Evolutionary conservation across 176 grass and related monocot species (phyloP).

Genomic region (Eleusine indica): DNA sequence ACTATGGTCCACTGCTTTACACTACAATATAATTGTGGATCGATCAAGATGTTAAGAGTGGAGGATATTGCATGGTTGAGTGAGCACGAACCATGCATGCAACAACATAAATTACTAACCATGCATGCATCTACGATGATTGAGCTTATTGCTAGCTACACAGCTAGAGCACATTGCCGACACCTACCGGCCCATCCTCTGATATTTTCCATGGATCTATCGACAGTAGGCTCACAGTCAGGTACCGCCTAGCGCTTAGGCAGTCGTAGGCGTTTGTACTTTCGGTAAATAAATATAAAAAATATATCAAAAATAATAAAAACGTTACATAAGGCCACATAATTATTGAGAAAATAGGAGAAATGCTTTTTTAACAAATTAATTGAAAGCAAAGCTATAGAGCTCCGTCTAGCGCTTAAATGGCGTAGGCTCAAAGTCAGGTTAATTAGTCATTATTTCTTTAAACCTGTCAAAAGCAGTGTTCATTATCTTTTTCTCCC

Average conservation of each 20-base stretch:
- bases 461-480: conserved; percentile 13
- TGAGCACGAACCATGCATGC: conserved; percentile 5
- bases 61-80: not conserved
- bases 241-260: too few species aligned
- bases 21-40: not conserved
- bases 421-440: not conserved
- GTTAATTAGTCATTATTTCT: conserved; percentile 7
- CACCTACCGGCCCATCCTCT: not conserved
- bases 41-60: not conserved
- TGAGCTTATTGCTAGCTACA: not conserved
- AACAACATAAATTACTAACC: not conserved
- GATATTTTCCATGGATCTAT: conserved; percentile 3
- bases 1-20: not conserved
- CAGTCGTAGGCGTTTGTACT: too few species aligned
- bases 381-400: too few species aligned
- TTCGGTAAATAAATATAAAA: too few species aligned
- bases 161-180: not conserved
- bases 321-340: too few species aligned
- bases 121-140: not conserved
- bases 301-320: too few species aligned
- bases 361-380: too few species aligned
- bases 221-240: not conserved
- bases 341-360: too few species aligned
- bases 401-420: too few species aligned
- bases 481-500: not conserved